phyloP scores from a whole-genome alignment of 176 grass and related monocot species.

The Aegilops speltoides region DNA sequence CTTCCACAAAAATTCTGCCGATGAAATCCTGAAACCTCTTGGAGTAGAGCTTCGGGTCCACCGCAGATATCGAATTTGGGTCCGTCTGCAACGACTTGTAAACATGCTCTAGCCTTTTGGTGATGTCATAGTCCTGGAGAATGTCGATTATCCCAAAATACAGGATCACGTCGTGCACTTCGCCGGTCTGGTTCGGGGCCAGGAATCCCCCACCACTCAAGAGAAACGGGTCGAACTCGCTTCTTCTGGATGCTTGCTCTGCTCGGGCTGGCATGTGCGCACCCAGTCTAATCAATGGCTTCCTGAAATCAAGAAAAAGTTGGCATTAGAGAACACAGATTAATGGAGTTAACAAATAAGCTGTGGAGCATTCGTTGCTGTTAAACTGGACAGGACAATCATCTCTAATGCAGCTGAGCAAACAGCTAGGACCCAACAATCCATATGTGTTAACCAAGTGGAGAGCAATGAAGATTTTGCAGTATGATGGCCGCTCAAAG shows the following conservation, averaged over 20 bases:
- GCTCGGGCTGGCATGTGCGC: conserved; percentile 83
- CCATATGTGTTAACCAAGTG: conserved; percentile 45
- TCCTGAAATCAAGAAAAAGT: conserved; percentile 55
- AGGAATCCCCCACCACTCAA: conserved; percentile 56
- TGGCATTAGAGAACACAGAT: conserved; percentile 17
- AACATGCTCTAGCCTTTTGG: conserved; percentile 70
- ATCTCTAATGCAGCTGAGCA: conserved; percentile 35
- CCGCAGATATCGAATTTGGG: conserved; percentile 86
- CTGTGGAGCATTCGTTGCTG: not conserved
- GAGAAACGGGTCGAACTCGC: conserved; percentile 55
- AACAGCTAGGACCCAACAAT: conserved; percentile 57
- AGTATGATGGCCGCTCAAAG: conserved; percentile 35
- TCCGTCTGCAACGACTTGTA: conserved; percentile 91
- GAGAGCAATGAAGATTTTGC: conserved; percentile 26
- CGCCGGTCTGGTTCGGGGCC: conserved; percentile 47
- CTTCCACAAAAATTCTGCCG: conserved; percentile 82
- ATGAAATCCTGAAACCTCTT: conserved; percentile 98
- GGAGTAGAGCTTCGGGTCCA: conserved; percentile 90
- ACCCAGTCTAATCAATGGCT: conserved; percentile 72
- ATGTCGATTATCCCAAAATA: conserved; percentile 99
- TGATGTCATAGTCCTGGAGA: conserved; percentile 72
- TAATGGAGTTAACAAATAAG: conserved; percentile 22
- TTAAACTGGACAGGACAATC: conserved; percentile 38
- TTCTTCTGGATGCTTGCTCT: conserved; percentile 65
- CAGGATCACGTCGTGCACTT: conserved; percentile 69